Evolutionary conservation across 2,329 filamentous ascomycete genomes (phyloP).

Genomic region (Trichoderma polysporum): DNA sequence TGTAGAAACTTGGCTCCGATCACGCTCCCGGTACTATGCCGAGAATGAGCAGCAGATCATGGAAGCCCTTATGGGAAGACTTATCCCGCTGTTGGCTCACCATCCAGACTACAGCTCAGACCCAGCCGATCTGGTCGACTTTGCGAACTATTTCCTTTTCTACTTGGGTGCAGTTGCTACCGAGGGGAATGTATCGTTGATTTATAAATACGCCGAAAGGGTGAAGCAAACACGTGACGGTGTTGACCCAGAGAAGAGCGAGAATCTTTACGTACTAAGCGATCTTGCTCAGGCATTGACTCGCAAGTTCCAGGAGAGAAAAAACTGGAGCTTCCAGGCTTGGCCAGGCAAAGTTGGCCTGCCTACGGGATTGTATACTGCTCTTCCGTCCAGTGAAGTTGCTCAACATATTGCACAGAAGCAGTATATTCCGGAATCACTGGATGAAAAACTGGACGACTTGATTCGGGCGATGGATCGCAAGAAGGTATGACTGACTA

Average conservation of each 20-base stretch:
- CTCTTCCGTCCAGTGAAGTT: constrained; percentile 71
- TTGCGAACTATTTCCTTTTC: constrained; percentile 85
- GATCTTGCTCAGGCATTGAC: constrained; percentile 84
- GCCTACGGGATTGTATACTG: constrained; percentile 74
- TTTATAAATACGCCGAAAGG: constrained; percentile 88
- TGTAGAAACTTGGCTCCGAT: constrained; percentile 85
- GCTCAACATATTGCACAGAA: constrained; percentile 86
- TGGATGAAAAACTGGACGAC: constrained; percentile 74
- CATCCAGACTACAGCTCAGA: constrained; percentile 81
- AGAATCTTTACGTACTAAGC: constrained; percentile 80
- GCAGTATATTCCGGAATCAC: constrained; percentile 74
- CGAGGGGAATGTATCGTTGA: constrained; percentile 81
- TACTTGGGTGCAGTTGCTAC: constrained; percentile 81
- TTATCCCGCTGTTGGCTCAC: constrained; percentile 86
- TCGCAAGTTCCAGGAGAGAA: constrained; percentile 80
- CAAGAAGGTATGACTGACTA: constrained; percentile 56
- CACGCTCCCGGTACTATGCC: constrained; percentile 67
- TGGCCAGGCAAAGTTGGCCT: constrained; percentile 79
- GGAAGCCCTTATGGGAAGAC: constrained; percentile 76
- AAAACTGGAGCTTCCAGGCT: constrained; percentile 81
- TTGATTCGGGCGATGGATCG: constrained; percentile 64
- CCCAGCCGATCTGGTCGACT: constrained; percentile 70
- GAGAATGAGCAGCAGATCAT: constrained; percentile 63
- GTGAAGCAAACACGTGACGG: constrained; percentile 88
- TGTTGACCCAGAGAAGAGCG: constrained; percentile 64